These are phyloP conservation scores for Cladosporium sp. DNA, from an alignment of 2,329 filamentous ascomycete species.

Conservation along the genomic window DNA sequence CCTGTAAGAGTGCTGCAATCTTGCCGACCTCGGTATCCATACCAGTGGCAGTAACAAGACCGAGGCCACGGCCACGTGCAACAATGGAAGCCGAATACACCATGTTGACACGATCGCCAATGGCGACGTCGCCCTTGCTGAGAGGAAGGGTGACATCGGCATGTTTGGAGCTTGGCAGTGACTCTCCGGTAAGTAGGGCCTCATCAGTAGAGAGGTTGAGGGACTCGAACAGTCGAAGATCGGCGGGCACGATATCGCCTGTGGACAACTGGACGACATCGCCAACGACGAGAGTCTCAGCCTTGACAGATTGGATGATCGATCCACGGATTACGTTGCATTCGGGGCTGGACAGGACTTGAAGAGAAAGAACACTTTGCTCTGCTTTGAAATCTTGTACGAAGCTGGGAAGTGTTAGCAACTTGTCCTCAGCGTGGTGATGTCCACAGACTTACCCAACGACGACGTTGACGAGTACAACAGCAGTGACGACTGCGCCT, in stretches of 20 bases:
- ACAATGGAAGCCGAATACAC: conserved; percentile 59
- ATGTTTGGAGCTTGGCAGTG: conserved; percentile 41
- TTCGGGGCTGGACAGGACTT: conserved; percentile 50
- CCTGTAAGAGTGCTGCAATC: conserved; percentile 44
- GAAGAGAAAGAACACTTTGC: conserved; percentile 53
- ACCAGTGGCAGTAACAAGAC: conserved; percentile 52
- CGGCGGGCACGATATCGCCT: conserved; percentile 65
- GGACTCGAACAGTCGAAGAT: conserved; percentile 55
- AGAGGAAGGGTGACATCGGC: conserved; percentile 19
- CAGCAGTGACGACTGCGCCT: conserved; percentile 52
- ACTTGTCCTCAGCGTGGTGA: background rate
- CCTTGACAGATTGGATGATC: conserved; percentile 46
- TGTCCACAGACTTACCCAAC: conserved; percentile 33
- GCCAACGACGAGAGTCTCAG: conserved; percentile 58
- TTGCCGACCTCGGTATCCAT: conserved; percentile 64
- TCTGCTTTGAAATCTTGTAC: conserved; percentile 55
- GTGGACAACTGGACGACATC: conserved; percentile 59
- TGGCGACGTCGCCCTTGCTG: conserved; percentile 34
- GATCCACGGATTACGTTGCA: conserved; percentile 54
- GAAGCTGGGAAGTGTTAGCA: conserved; percentile 35
- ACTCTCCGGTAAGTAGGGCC: conserved; percentile 65
- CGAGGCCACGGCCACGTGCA: conserved; percentile 57
- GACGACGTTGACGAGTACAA: conserved; percentile 54
- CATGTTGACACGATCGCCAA: conserved; percentile 60
- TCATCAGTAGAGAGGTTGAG: conserved; percentile 74